Base-by-base conservation (phyloP, 129 eudicot genomes). In the Pulicaria dysenterica region DNA sequence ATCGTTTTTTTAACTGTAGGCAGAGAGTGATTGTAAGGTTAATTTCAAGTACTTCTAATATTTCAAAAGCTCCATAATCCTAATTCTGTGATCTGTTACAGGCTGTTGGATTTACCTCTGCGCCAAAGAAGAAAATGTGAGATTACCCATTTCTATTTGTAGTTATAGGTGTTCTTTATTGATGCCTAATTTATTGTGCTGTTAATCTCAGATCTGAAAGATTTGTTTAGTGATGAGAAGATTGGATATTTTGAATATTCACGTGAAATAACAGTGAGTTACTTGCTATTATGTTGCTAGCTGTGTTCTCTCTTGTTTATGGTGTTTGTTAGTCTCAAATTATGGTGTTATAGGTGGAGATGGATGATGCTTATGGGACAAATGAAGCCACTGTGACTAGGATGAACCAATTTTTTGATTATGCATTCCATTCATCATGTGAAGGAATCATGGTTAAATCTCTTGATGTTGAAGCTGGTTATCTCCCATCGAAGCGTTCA, bases 371-470 rank as follows among this genome's bases (percentile, higher is more conserved):
- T 73, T 72, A 73, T 64, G 72, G 64, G 79, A 71, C 80, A 45
- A 72, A 81, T 75, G 97, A 94, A 68, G 87, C 75, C 44, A 86
- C 90, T 48, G 34, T 86, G 84, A 75, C 79, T 49, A 90, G 73
- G 80, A 86, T 94, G 79, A 94, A 82, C 65, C 64, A 37, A 24
- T 94, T 94, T 72, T 89, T 94, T 53, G 89, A 88, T 39, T 91
- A 90, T 69, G 93, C 99, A 60, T 71, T 90, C 13, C 82, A 59
- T 70, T 83, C 94, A 45, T 94, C 96, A 7, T 94, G 99, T 81
- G 99, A 94, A 86, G 99, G 99, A 61, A 84, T 94, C 54, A 94
- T 94, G 97, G 94, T 88, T 73, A 94, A 94, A 81, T 80, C 91
- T 64, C 97, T 94, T 65, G 99, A 94, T 85, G 72, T 88, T 73